Conservation (phyloP, 192 early-diverging fungal species). For the Dissophora globulifera region DNA sequence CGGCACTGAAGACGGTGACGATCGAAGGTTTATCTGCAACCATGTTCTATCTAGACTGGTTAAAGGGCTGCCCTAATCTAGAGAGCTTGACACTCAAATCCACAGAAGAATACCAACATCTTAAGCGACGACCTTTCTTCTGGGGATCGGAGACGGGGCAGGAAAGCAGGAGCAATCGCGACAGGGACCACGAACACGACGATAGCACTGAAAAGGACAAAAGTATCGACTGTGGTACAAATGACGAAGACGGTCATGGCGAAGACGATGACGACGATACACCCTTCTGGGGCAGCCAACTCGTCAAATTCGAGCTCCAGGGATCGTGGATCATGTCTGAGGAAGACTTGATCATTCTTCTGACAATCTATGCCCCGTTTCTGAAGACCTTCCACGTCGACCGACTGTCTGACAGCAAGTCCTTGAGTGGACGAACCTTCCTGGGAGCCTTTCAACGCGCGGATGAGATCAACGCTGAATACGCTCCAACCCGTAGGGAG, state of each 20-base stretch:
- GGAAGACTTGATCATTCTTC: neutral
- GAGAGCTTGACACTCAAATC: neutral
- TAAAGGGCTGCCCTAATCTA: conserved; percentile 10
- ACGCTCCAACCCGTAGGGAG: too few species aligned
- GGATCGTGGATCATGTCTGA: neutral
- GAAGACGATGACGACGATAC: neutral
- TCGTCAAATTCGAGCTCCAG: neutral
- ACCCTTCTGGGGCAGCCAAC: neutral
- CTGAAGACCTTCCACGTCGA: neutral
- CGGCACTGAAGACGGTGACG: neutral
- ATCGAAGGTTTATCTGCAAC: conserved; percentile 4
- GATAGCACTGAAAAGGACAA: too few species aligned
- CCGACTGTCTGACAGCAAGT: neutral
- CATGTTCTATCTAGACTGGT: conserved; percentile 16
- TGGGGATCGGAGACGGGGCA: neutral
- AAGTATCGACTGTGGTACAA: too few species aligned
- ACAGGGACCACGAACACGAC: too few species aligned
- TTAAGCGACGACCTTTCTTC: neutral
- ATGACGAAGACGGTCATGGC: neutral
- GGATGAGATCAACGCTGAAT: neutral
- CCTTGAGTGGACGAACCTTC: neutral
- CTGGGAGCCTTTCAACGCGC: neutral
- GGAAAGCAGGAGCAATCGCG: neutral
- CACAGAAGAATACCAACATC: neutral
- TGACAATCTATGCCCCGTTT: neutral